Percentiles rank a stretch among this genome's conserved stretches.
Conservation (phyloP, 768 basidiomycete genomes). For the Lactarius psammicola region DNA sequence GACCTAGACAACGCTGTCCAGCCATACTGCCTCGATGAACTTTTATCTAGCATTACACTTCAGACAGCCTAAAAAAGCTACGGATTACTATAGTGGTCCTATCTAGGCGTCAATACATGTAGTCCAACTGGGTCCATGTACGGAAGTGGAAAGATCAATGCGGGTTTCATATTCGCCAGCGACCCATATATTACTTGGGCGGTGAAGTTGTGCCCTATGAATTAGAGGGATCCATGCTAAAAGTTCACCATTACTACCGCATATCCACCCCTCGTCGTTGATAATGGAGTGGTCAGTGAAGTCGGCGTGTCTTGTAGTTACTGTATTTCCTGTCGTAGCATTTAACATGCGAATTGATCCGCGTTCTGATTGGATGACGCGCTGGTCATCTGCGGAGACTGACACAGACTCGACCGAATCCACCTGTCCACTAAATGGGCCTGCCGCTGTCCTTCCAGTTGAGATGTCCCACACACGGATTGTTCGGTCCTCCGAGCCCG, state of each 20-base stretch:
- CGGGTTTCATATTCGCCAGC: not conserved
- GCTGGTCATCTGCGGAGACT: slow-evolving; percentile 13
- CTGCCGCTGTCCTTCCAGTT: too few relatives aligned
- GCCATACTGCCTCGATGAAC: too few relatives aligned
- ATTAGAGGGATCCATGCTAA: not conserved
- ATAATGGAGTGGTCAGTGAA: too few relatives aligned
- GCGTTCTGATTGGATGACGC: not conserved
- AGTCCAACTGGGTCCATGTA: not conserved
- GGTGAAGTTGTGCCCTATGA: not conserved
- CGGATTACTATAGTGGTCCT: not conserved
- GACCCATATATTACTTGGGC: not conserved
- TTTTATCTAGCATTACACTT: not conserved
- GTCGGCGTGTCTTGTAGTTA: too few relatives aligned
- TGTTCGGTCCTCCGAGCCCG: too few relatives aligned
- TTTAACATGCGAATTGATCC: too few relatives aligned
- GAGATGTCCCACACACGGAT: too few relatives aligned
- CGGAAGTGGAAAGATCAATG: not conserved
- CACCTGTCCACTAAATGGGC: not conserved
- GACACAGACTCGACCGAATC: not conserved
- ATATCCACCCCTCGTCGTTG: not conserved
- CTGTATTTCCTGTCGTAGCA: too few relatives aligned
- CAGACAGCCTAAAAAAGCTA: not conserved
- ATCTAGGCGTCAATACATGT: not conserved
- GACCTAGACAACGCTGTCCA: too few relatives aligned
- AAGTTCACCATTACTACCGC: not conserved